Evolutionary conservation across 495 filamentous ascomycete species (phyloP), one percentile per base, ranked within the genome.

Genomic region (Podospora sp.): DNA sequence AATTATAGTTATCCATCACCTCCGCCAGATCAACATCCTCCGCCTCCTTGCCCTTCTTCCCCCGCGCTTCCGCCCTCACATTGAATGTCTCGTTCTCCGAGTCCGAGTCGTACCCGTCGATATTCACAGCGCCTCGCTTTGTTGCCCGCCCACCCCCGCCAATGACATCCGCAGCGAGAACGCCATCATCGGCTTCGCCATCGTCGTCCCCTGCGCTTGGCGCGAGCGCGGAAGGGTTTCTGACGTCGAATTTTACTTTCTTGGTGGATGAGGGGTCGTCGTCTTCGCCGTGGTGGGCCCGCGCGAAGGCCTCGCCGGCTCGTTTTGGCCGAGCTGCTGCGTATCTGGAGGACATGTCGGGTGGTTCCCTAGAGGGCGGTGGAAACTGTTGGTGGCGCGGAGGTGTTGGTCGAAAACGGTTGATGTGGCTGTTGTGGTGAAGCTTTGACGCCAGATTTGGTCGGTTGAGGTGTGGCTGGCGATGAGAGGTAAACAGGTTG

Each of bases 101-200:
- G 77, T 99, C 95, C 0, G 90, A 94, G 62, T 97, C 94, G 79
- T 98, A 98, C 2, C 96, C 95, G 72, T 98, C 95, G 29, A 99
- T 88, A 68, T 97, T 97, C 35, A 99, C 88, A 1, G 93, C 95
- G 71, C 92, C 91, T 64, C 95, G 92, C 72, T 97, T 96, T 0
- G 90, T 89, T 53, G 89, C 88, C 46, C 87, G 83, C 0, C 88
- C 90, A 18, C 89, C 83, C n/a, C 88, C 88, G 46, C 94, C 94
- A 67, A 98, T 96, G 60, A 97, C 93, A 72, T 97, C 95, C 14
- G 92, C 92, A 49, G 96, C 94, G 18, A 97, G 86, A 24, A 92
- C 85, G 3, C 90, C 84, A 70, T 93, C 92, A 24, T 69, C 68
- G 49, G 92, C 92, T 5, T 91, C 85, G 68, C 91, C 92, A 20